Evolutionary conservation across 1,139 yeast genomes (phyloP).

Genomic region (Geotrichum siamense): DNA sequence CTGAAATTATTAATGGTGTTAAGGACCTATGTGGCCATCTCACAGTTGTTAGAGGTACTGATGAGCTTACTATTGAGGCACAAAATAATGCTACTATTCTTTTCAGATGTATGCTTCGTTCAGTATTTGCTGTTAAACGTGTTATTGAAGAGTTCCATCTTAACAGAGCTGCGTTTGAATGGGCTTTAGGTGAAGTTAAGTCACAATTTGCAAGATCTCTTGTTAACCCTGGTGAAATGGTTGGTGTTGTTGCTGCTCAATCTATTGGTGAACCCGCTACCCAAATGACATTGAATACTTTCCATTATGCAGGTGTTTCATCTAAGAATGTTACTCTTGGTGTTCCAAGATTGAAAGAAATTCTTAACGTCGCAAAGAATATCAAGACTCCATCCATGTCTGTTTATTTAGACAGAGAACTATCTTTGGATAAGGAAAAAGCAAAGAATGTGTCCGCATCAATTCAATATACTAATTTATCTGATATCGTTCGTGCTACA

Average conservation of each 20-base stretch:
- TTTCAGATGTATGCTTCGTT: slow-evolving; percentile 86
- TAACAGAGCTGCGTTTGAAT: slow-evolving; percentile 80
- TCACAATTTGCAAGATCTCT: slow-evolving; percentile 87
- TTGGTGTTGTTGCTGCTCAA: slow-evolving; percentile 98
- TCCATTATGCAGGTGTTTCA: slow-evolving; percentile 99
- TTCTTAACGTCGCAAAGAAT: slow-evolving; percentile 95
- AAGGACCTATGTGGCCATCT: slow-evolving; percentile 58
- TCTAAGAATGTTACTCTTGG: slow-evolving; percentile 98
- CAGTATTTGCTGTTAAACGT: slow-evolving; percentile 85
- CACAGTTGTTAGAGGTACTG: slow-evolving; percentile 75
- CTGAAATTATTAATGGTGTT: slow-evolving; percentile 73
- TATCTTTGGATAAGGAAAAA: slow-evolving; percentile 80
- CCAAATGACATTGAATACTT: slow-evolving; percentile 97
- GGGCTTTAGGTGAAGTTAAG: slow-evolving; percentile 93
- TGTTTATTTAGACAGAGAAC: slow-evolving; percentile 73
- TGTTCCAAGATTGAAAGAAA: slow-evolving; percentile 99
- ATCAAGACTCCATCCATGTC: slow-evolving; percentile 98
- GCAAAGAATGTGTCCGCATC: slow-evolving; percentile 96
- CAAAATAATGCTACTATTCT: slow-evolving; percentile 87
- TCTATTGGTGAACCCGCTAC: slow-evolving; percentile 99
- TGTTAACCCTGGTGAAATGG: slow-evolving; percentile 99
- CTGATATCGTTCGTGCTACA: slow-evolving; percentile 94
- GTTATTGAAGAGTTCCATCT: slow-evolving; percentile 85
- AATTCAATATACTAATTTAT: slow-evolving; percentile 90
- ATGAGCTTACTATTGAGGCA: slow-evolving; percentile 69